Percentiles rank a stretch among this genome's conserved stretches.
Conservation (phyloP, 768 basidiomycete species). For the Macrolepiota albuminosa region DNA sequence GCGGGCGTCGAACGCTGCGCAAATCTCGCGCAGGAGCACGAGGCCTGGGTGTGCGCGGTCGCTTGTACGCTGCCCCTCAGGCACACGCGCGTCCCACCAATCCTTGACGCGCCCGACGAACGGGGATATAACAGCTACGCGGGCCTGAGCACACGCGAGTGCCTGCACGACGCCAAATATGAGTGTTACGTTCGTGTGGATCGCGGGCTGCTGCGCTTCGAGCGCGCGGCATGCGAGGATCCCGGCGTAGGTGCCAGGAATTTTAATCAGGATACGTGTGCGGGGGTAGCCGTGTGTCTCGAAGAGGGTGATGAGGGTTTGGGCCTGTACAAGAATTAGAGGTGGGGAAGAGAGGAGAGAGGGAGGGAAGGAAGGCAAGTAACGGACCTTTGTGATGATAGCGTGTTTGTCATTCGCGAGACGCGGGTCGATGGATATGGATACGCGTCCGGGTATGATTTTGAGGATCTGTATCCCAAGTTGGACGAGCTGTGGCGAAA, state of each 20-base stretch:
- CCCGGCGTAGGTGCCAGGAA: conserved; percentile 30
- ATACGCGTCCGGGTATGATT: conserved; percentile 30
- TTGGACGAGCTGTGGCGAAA: conserved; percentile 24
- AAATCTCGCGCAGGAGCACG: conserved; percentile 25
- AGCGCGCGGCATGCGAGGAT: conserved; percentile 28
- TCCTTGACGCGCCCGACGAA: conserved; percentile 37
- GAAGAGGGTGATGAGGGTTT: conserved; percentile 22
- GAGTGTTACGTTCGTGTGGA: conserved; percentile 33
- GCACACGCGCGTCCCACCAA: conserved; percentile 25
- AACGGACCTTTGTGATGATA: conserved; percentile 21
- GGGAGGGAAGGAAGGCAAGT: no score
- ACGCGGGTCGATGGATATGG: conserved; percentile 31
- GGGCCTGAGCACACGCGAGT: conserved; percentile 31
- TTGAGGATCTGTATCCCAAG: conserved; percentile 27
- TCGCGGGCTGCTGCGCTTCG: conserved; percentile 16
- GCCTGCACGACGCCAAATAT: conserved; percentile 31
- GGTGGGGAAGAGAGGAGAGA: no score
- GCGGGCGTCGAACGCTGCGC: conserved; percentile 17
- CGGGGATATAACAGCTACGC: conserved; percentile 28
- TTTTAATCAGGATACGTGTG: conserved; percentile 28
- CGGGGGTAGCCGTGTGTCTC: conserved; percentile 26
- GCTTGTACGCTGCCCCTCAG: no score
- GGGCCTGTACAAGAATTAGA: conserved; percentile 10
- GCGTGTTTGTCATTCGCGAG: conserved; percentile 23
- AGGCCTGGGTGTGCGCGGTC: conserved; percentile 24